A percentile compares a stretch with the other conserved stretches of the same genome.
Conservation (phyloP, 164 flowering plant species). For the Aristolochia fimbriata region DNA sequence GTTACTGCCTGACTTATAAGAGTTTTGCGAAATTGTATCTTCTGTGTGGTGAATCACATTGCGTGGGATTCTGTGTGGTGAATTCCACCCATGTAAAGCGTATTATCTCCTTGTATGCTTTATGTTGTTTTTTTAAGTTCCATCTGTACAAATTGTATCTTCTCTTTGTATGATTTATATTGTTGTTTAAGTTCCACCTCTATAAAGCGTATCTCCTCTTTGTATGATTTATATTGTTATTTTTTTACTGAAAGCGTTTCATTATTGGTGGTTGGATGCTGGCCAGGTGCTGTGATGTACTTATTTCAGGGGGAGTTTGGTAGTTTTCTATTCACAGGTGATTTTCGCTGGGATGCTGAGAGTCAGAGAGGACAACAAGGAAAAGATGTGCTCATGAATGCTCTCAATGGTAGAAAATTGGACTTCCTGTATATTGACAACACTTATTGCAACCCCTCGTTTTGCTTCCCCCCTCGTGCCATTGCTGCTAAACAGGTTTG, state of each 20-base stretch:
- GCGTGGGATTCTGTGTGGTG: too few species aligned
- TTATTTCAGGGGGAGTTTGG: conserved; percentile 71
- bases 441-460: conserved; percentile 75
- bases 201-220: too few species aligned
- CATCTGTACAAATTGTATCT: too few species aligned
- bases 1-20: neutral
- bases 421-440: conserved; percentile 69
- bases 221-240: neutral
- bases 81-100: too few species aligned
- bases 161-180: too few species aligned
- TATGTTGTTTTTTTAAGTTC: too few species aligned
- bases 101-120: too few species aligned
- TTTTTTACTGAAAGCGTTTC: neutral
- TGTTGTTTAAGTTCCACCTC: too few species aligned
- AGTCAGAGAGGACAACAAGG: conserved; percentile 30
- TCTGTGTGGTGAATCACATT: too few species aligned
- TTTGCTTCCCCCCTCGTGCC: conserved; percentile 63
- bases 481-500: conserved; percentile 67
- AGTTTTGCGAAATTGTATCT: too few species aligned
- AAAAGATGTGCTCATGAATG: conserved; percentile 40
- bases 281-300: conserved; percentile 29
- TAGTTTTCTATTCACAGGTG: conserved; percentile 63
- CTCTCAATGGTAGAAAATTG: conserved; percentile 38
- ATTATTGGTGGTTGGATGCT: conserved; percentile 6
- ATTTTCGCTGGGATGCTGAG: conserved; percentile 44